Conservation (phyloP, 768 basidiomycete genomes). For the Tricholoma hemisulphureum region DNA sequence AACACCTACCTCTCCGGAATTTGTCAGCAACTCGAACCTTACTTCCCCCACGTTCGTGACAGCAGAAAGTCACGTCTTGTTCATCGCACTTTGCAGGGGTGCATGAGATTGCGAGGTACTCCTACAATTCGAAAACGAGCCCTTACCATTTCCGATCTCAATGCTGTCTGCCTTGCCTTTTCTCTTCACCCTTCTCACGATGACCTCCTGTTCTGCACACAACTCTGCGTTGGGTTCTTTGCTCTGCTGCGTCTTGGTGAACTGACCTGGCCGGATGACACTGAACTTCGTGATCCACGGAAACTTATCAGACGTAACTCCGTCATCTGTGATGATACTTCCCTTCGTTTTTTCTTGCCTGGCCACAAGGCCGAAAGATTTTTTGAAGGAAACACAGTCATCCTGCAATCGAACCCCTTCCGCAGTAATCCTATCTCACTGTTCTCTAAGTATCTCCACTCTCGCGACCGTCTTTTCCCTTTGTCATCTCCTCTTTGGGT, state of each 20-base stretch:
- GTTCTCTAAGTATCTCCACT: too few species aligned
- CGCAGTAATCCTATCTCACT: too few species aligned
- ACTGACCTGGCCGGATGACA: not conserved
- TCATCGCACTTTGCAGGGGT: too few species aligned
- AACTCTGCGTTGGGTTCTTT: too few species aligned
- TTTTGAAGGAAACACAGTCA: too few species aligned
- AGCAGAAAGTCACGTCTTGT: not conserved
- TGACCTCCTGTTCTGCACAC: not conserved
- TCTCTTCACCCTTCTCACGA: constrained; percentile 20
- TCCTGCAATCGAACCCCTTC: too few species aligned
- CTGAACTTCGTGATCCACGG: not conserved
- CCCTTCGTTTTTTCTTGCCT: not conserved
- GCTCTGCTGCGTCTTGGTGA: too few species aligned
- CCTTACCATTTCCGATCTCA: not conserved
- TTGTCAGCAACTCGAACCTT: constrained; percentile 24
- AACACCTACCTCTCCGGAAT: not conserved
- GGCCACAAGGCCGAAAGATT: not conserved
- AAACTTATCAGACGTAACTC: not conserved
- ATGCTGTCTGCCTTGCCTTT: not conserved
- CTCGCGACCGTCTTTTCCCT: too few species aligned
- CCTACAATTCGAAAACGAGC: not conserved
- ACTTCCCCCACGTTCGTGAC: constrained; percentile 24
- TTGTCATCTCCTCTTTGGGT: too few species aligned
- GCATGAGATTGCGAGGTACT: not conserved
- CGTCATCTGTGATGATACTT: not conserved